These are phyloP conservation scores for Neostapfia colusana DNA, from an alignment of 176 grass and related monocot species.

Conservation along the genomic window DNA sequence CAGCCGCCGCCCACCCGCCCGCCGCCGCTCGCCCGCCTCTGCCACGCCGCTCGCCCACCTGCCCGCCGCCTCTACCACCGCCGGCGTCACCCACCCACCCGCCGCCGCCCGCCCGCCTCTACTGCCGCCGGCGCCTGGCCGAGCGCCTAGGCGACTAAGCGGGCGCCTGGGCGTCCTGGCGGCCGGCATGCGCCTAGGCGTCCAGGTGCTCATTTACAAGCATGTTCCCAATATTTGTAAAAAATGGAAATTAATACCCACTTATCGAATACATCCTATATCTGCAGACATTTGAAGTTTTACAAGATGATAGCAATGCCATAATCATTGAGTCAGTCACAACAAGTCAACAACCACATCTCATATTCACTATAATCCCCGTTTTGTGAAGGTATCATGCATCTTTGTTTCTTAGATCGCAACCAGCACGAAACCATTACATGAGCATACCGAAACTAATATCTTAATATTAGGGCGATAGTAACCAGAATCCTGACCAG, in stretches of 20 bases:
- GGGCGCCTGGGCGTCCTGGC: too few species aligned
- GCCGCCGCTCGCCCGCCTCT: too few species aligned
- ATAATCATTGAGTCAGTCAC: not conserved
- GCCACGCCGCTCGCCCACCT: too few species aligned
- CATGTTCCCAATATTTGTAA: too few species aligned
- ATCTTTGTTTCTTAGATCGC: not conserved
- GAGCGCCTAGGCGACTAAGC: too few species aligned
- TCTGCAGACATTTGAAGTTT: not conserved
- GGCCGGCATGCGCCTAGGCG: too few species aligned
- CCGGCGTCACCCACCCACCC: too few species aligned
- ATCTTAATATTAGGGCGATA: not conserved
- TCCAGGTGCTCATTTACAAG: too few species aligned
- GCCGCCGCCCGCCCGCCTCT: too few species aligned
- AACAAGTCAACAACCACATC: not conserved
- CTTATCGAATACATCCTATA: not conserved
- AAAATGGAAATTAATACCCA: constrained; percentile 4
- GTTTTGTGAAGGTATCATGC: not conserved
- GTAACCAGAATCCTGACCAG: not conserved
- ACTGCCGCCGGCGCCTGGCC: too few species aligned
- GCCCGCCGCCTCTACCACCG: too few species aligned
- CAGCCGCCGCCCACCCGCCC: too few species aligned
- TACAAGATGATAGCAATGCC: not conserved
- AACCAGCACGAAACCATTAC: not conserved
- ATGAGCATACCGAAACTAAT: not conserved
- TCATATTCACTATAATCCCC: not conserved